Base-by-base conservation (phyloP, 202 grass and related monocot species). In the Musa balbisiana region DNA sequence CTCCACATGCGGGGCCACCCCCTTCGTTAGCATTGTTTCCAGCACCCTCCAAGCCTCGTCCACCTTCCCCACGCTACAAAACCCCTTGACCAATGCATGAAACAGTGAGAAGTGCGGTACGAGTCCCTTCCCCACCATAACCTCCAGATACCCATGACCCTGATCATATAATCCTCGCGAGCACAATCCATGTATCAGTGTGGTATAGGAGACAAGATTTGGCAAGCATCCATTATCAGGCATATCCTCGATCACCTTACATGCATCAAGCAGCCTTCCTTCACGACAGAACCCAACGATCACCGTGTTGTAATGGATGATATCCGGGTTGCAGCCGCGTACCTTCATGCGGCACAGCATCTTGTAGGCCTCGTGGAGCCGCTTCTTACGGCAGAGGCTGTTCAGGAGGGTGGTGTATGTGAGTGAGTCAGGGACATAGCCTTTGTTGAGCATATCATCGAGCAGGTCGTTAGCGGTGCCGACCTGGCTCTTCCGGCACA, bases 211-310 rank as follows among this genome's bases (percentile, higher is more conserved):
- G 17, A 76, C 84, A 19, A 63, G 79, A 84, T 97, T 89, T 0
- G 93, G 90, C 24, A 53, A 6, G 19, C 88, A 90, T 10, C 84
- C 82, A 51, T 55, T 79, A 13, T 85, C 86, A 3, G 13, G 29
- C 88, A 97, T 97, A 87, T 97, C 93, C 43, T 82, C 82, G 16
- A 97, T 50, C 79, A 97, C 81, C 90, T 91, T 92, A 78, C 93
- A 92, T 8, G 93, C 93, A 69, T 97, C 93, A 21, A 91, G 78
- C 10, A 88, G 79, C 4, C 83, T 86, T 11, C 84, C 88, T 69
- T 91, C 88, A 1, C 90, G 82, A 72, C 94, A 97, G 75, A 97
- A 82, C 1, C 94, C 94, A 0, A 83, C 71, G 8, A 97, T 82
- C 8, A 93, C 78, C 0, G 90, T 97, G 82, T 97, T 91, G 80